These are phyloP conservation scores for Suaeda aralocaspica DNA, from an alignment of 148 eudicot species.

Conservation along the genomic window DNA sequence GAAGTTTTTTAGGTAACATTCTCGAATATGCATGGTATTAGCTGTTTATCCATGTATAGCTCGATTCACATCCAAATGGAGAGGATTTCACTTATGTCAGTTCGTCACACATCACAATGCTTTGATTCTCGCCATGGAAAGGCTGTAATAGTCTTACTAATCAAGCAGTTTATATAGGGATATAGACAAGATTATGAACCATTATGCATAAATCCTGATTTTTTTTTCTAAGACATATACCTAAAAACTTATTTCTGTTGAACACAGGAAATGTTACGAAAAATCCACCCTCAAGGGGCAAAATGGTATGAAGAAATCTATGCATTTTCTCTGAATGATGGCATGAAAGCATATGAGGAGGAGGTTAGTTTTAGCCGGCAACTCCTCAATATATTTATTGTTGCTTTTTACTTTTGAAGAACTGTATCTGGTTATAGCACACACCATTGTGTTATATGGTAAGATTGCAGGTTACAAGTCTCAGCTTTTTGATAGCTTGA, in stretches of 20 bases:
- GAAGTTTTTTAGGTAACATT: too few relatives aligned
- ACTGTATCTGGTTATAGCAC: neutral
- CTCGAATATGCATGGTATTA: too few relatives aligned
- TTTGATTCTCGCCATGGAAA: neutral
- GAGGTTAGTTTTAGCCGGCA: conserved; percentile 43
- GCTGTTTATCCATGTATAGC: neutral
- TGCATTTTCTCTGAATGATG: conserved; percentile 47
- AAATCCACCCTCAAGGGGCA: conserved; percentile 65
- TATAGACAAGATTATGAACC: neutral
- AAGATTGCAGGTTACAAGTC: conserved; percentile 76
- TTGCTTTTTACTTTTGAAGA: neutral
- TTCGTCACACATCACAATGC: neutral
- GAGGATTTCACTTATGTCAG: neutral
- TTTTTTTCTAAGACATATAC: too few relatives aligned
- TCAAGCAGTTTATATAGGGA: too few relatives aligned
- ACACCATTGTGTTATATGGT: conserved; percentile 9
- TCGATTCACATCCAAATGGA: neutral
- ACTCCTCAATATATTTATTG: neutral
- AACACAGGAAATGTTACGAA: conserved; percentile 49
- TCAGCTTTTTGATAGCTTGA: conserved; percentile 55
- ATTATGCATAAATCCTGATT: neutral
- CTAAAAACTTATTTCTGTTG: too few relatives aligned
- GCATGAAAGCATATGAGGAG: conserved; percentile 58
- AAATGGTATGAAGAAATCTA: conserved; percentile 88
- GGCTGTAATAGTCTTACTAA: neutral